Evolutionary conservation across 192 early-diverging fungal species (phyloP).

Genomic region (Pilaira anomala): DNA sequence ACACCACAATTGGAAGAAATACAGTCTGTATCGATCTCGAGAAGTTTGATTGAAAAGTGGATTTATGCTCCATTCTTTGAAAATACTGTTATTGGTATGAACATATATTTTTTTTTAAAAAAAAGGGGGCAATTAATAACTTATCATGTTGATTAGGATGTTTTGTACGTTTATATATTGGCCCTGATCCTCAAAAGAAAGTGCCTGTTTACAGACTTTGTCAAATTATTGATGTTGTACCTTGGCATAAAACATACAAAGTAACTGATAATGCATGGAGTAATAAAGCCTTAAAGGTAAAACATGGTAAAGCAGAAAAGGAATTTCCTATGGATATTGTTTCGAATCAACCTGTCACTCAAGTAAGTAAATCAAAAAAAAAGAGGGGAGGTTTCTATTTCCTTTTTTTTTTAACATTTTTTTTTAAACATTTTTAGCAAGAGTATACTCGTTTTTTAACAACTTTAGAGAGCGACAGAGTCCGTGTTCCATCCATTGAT

Average conservation of each 20-base stretch:
- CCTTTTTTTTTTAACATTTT: not conserved
- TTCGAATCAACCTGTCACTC: slow-evolving; percentile 67
- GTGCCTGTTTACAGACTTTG: slow-evolving; percentile 58
- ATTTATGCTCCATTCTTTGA: slow-evolving; percentile 68
- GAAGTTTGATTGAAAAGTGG: slow-evolving; percentile 72
- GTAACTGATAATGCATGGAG: slow-evolving; percentile 54
- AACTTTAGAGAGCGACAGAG: slow-evolving; percentile 46
- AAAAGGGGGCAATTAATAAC: too few relatives aligned
- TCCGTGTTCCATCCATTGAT: slow-evolving; percentile 45
- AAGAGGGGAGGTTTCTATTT: not conserved
- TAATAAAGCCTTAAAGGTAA: slow-evolving; percentile 62
- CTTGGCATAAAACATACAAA: slow-evolving; percentile 55
- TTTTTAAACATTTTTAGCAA: slow-evolving; percentile 21
- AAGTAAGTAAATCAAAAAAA: slow-evolving; percentile 39
- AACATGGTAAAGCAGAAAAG: slow-evolving; percentile 66
- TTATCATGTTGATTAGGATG: slow-evolving; percentile 41
- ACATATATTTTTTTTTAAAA: too few relatives aligned
- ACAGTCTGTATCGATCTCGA: slow-evolving; percentile 55
- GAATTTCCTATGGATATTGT: slow-evolving; percentile 73
- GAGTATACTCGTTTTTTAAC: slow-evolving; percentile 59
- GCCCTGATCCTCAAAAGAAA: slow-evolving; percentile 49
- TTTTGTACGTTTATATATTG: slow-evolving; percentile 65
- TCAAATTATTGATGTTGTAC: slow-evolving; percentile 42
- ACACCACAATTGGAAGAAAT: slow-evolving; percentile 62
- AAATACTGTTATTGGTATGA: slow-evolving; percentile 54